phyloP scores from a whole-genome alignment of 495 filamentous ascomycete genomes.

The Aspergillus egyptiacus region DNA sequence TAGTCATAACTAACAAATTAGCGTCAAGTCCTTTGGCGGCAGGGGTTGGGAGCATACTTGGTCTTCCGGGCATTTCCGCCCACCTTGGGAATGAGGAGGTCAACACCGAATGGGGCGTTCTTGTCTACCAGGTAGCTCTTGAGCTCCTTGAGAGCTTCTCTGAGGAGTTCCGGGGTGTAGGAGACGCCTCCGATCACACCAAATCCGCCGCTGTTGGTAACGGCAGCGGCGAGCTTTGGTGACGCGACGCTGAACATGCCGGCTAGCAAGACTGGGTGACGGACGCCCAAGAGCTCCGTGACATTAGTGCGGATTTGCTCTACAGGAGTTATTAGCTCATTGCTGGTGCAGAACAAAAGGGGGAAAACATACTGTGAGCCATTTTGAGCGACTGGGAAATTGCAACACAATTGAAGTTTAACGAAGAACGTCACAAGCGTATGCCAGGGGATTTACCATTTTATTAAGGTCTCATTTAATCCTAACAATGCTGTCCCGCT shows the following conservation, averaged over 20 bases:
- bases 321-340: constrained; percentile 24
- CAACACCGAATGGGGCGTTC: constrained; percentile 94
- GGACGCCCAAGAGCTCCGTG: constrained; percentile 93
- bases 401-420: no score
- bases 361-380: constrained; percentile 5
- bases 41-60: constrained; percentile 55
- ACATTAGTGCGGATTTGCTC: constrained; percentile 81
- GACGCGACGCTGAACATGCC: constrained; percentile 99
- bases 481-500: no score
- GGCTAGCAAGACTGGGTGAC: constrained; percentile 89
- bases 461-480: no score
- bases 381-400: neutral
- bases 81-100: constrained; percentile 89
- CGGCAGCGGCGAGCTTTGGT: constrained; percentile 91
- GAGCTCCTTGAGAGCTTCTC: constrained; percentile 87
- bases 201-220: constrained; percentile 93
- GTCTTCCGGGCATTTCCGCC: constrained; percentile 90
- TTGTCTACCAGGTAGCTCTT: constrained; percentile 86
- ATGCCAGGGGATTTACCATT: no score
- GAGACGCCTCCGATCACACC: constrained; percentile 94
- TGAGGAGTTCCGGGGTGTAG: constrained; percentile 94
- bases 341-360: no score
- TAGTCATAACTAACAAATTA: constrained; percentile 84
- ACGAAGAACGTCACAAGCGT: no score
- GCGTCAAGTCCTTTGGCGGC: neutral